Base-by-base conservation (phyloP, 2,329 filamentous ascomycete genomes). In the Cordyceps cicadae region DNA sequence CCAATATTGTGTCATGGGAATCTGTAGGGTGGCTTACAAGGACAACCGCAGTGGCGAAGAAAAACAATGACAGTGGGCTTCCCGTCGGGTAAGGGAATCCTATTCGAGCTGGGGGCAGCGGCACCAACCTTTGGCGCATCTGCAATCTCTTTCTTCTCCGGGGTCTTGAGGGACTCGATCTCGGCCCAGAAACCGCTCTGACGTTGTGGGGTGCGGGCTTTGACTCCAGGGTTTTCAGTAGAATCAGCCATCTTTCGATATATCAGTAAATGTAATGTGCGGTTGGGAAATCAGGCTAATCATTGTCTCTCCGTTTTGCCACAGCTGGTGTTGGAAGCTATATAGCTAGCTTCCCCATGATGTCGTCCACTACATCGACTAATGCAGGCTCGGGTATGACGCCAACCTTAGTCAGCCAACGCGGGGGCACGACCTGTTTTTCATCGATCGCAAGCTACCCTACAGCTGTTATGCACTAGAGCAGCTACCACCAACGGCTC, bases 11-110 rank as follows among this genome's bases (percentile, higher is more conserved):
- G 3, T 5, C n/a, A 5, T 45, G 8, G 29, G 11, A 15, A 17
- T 45, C 15, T 46, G 32, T 7, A 21, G 29, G 32, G 15, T n/a
- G 11, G 72, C 80, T 69, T 79, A 88, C 87, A 89, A 12, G 87
- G 87, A 74, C 87, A 89, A 39, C 87, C 88, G 69, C 87, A 90
- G 70, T 90, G 87, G 39, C 88, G 79, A 6, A 91, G 77, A 67
- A 91, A 91, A 17, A 84, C 79, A 21, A 91, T 73, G 1, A 91
- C 69, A 0, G 81, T 82, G 0, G 84, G 83, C 66, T 81, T 84
- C 26, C 75, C 73, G 48, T 76, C 71, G 1, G 81, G 79, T n/a
- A 88, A 71, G 8, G 69, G 68, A 6, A 89, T 73, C 62, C 78
- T 76, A 29, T 76, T 65, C 32, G 81, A 78, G 6, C 75, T 76